phyloP scores from a whole-genome alignment of 495 filamentous ascomycete species.

The Copromyces sp. region DNA sequence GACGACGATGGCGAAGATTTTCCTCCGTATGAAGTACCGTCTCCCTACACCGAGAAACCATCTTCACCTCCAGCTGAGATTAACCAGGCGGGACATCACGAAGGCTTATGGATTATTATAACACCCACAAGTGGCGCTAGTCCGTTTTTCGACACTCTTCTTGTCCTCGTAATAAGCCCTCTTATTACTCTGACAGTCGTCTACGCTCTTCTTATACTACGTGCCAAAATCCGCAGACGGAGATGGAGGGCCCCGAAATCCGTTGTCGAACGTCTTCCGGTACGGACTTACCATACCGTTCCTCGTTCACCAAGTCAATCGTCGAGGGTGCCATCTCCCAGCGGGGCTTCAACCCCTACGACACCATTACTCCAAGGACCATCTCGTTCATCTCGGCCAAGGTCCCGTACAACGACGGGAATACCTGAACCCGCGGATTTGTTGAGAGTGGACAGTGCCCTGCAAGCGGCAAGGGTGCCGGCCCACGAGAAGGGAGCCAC shows the following conservation, averaged over 20 bases:
- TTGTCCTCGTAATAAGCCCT: conserved; percentile 87
- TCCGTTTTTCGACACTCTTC: conserved; percentile 90
- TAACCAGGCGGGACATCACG: conserved; percentile 39
- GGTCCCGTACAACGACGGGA: conserved; percentile 57
- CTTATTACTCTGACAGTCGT: conserved; percentile 87
- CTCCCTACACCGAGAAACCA: conserved; percentile 1
- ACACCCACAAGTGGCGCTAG: conserved; percentile 85
- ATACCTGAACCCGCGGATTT: conserved; percentile 36
- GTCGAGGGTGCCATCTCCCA: conserved; percentile 41
- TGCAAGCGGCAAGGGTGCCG: conserved; percentile 19
- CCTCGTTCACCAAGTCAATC: conserved; percentile 50
- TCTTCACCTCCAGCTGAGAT: conserved; percentile 9
- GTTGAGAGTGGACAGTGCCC: conserved; percentile 26
- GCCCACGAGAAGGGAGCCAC: conserved; percentile 41
- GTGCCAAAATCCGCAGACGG: conserved; percentile 79
- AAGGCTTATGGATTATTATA: conserved; percentile 91
- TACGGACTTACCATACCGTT: conserved; percentile 87
- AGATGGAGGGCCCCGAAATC: conserved; percentile 95
- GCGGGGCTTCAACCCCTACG: conserved; percentile 51
- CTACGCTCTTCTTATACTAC: conserved; percentile 77
- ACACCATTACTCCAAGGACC: conserved; percentile 65
- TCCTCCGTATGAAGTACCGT: conserved; percentile 10
- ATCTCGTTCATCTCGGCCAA: conserved; percentile 42
- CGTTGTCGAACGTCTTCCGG: conserved; percentile 87
- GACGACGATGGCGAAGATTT: conserved; percentile 30